Conservation (phyloP, 805 yeast species). For the Sugiyamaella chiloensis region DNA sequence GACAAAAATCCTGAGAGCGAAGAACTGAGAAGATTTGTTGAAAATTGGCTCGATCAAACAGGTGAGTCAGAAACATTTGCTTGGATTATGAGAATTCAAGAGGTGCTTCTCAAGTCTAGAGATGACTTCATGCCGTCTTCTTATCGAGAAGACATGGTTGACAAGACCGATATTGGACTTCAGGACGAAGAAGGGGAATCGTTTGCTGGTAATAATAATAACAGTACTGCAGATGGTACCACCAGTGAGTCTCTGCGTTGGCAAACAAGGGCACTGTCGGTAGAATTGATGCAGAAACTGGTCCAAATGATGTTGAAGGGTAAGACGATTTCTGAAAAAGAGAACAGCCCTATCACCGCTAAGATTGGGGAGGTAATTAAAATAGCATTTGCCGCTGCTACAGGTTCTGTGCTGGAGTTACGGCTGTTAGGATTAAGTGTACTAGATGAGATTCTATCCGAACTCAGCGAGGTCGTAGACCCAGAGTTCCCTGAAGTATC, state of each 20-base stretch:
- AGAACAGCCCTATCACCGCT: conserved; percentile 26
- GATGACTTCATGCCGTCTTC: conserved; percentile 34
- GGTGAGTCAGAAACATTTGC: conserved; percentile 38
- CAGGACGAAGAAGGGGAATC: conserved; percentile 48
- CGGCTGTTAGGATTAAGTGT: conserved; percentile 64
- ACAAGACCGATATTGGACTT: conserved; percentile 15
- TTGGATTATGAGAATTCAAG: conserved; percentile 60
- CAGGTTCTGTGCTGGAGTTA: conserved; percentile 60
- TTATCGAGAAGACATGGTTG: conserved; percentile 32
- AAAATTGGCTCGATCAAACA: conserved; percentile 59
- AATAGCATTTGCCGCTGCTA: conserved; percentile 76
- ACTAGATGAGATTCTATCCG: conserved; percentile 57
- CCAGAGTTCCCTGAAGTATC: conserved; percentile 70
- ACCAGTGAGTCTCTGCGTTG: conserved; percentile 40
- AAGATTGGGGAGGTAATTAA: conserved; percentile 59
- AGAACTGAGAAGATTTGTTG: conserved; percentile 46
- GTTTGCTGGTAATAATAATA: conserved; percentile 27
- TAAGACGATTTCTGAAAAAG: conserved; percentile 22
- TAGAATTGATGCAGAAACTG: conserved; percentile 31
- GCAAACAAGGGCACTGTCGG: conserved; percentile 41
- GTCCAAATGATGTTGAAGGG: conserved; percentile 24
- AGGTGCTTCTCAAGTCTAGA: conserved; percentile 42
- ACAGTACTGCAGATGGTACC: conserved; percentile 17
- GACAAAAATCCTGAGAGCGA: conserved; percentile 45
- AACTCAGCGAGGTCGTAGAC: conserved; percentile 61